Evolutionary conservation across 192 early-diverging fungal genomes (phyloP).

Genomic region (Geranomyces michiganensis): DNA sequence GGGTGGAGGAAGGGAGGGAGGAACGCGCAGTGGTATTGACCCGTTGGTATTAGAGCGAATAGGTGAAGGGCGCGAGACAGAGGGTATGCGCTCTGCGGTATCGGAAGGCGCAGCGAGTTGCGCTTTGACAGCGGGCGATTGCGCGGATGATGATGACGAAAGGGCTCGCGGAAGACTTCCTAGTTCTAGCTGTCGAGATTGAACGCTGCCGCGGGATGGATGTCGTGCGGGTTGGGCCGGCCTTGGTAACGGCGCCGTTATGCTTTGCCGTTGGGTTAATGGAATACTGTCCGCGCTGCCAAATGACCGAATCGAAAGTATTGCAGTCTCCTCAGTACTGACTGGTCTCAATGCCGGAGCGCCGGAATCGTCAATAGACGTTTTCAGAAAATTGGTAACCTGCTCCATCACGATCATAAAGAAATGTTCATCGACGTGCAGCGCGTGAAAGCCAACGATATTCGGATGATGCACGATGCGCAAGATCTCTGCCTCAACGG

Average conservation of each 20-base stretch:
- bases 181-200: not conserved
- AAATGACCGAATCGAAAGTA: not conserved
- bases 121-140: not conserved
- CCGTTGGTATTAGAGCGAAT: not conserved
- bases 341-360: not conserved
- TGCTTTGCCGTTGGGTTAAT: not conserved
- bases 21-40: not conserved
- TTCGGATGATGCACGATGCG: constrained; percentile 29
- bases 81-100: not conserved
- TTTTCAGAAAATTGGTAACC: constrained; percentile 7
- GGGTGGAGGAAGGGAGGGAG: not conserved
- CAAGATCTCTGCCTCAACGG: constrained; percentile 35
- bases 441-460: constrained; percentile 22
- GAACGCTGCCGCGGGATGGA: not conserved
- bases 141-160: not conserved
- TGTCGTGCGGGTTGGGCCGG: not conserved
- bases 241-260: not conserved
- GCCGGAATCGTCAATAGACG: not conserved
- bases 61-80: not conserved
- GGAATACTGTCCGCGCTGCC: constrained; percentile 2
- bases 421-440: constrained; percentile 25
- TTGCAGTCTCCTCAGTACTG: not conserved
- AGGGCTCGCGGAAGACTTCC: not conserved
- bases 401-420: constrained; percentile 35
- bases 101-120: not conserved